phyloP scores from a whole-genome alignment of 2,329 filamentous ascomycete species.

The Plenodomus lindquistii region DNA sequence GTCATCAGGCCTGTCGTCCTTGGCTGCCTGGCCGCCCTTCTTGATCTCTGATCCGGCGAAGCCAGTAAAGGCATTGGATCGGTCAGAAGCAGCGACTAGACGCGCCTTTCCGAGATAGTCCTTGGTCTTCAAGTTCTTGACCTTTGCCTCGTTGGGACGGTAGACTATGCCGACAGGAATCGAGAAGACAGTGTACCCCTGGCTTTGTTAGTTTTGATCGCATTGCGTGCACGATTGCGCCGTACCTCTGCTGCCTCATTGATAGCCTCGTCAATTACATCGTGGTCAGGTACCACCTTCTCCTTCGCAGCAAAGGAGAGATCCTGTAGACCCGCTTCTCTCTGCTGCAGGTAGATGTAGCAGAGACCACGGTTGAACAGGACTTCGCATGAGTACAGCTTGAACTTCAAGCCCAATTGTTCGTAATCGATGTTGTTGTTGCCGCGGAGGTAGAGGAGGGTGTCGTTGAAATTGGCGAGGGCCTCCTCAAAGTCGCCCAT shows the following conservation, averaged over 20 bases:
- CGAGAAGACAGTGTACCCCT: conserved; percentile 98
- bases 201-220: conserved; percentile 29
- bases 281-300: conserved; percentile 94
- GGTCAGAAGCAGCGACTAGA: conserved; percentile 84
- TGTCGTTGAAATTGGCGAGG: conserved; percentile 98
- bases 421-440: conserved; percentile 99
- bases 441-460: conserved; percentile 87
- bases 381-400: conserved; percentile 95
- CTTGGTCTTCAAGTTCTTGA: conserved; percentile 96
- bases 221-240: background rate
- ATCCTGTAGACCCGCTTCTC: conserved; percentile 88
- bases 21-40: conserved; percentile 62
- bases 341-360: conserved; percentile 95
- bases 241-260: conserved; percentile 84
- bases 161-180: conserved; percentile 96
- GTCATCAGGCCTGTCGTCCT: conserved; percentile 79
- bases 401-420: conserved; percentile 92
- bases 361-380: conserved; percentile 96
- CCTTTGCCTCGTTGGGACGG: conserved; percentile 94
- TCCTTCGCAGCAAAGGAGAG: conserved; percentile 89
- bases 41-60: conserved; percentile 80
- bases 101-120: conserved; percentile 97
- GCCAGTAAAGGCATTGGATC: conserved; percentile 78
- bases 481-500: conserved; percentile 97
- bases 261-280: conserved; percentile 98